These are phyloP conservation scores for Akebia trifoliata DNA, from an alignment of 164 flowering plant species.

Conservation along the genomic window DNA sequence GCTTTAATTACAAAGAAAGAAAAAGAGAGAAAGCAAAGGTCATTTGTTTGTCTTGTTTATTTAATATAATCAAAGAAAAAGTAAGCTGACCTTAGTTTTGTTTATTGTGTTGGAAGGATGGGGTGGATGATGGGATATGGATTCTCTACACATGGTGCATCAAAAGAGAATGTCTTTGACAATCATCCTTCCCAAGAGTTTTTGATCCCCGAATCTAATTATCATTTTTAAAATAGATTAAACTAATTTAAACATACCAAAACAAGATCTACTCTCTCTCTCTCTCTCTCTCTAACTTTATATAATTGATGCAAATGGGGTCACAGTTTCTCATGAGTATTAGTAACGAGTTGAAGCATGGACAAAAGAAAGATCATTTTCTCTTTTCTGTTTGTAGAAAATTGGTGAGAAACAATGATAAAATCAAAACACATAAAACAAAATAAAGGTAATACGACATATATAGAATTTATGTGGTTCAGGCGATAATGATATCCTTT, in stretches of 20 bases:
- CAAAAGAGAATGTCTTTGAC: constrained; percentile 40
- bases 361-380: no score
- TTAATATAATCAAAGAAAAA: constrained; percentile 13
- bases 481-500: no score
- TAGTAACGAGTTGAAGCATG: no score
- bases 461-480: no score
- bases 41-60: constrained; percentile 12
- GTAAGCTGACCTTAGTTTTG: neutral
- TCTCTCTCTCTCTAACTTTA: constrained; percentile 8
- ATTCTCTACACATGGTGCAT: constrained; percentile 51
- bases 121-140: constrained; percentile 42
- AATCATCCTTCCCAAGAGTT: constrained; percentile 47
- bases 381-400: no score
- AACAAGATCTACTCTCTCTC: constrained; percentile 13
- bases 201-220: constrained; percentile 47
- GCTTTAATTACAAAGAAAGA: neutral
- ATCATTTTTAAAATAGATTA: constrained; percentile 19
- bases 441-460: no score
- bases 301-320: constrained; percentile 8
- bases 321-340: no score
- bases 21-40: constrained; percentile 14
- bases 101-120: constrained; percentile 18
- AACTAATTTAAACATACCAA: constrained; percentile 1
- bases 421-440: no score
- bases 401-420: no score